phyloP scores from a whole-genome alignment of 768 basidiomycete genomes.

The Tricholoma saponaceum region DNA sequence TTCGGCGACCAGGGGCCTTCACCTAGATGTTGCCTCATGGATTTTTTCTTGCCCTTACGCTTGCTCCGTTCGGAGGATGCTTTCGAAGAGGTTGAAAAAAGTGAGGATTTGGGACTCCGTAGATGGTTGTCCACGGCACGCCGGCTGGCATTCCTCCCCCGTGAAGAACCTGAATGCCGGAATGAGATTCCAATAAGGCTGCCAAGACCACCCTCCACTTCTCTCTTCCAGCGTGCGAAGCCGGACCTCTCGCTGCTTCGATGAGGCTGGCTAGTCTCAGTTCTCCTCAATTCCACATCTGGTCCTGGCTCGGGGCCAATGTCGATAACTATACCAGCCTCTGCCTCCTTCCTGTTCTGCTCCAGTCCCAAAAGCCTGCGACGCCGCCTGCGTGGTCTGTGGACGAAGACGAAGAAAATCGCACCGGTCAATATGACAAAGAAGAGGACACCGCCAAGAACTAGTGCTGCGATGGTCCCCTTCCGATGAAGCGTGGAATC shows the following conservation, averaged over 20 bases:
- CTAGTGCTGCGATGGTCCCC: constrained; percentile 66
- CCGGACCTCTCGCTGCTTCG: constrained; percentile 32
- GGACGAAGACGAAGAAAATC: constrained; percentile 41
- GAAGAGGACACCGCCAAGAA: constrained; percentile 51
- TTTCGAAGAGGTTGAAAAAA: constrained; percentile 17
- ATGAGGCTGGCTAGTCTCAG: constrained; percentile 6
- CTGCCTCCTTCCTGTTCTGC: constrained; percentile 14
- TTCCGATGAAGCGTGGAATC: constrained; percentile 24
- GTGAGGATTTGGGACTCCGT: constrained; percentile 23
- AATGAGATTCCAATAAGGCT: constrained; percentile 37
- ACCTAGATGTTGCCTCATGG: constrained; percentile 18
- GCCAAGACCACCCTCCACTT: constrained; percentile 30
- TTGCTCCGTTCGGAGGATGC: constrained; percentile 19
- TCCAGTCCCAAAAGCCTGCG: constrained; percentile 14
- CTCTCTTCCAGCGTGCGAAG: constrained; percentile 41
- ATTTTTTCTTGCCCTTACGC: constrained; percentile 35
- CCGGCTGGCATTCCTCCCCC: constrained; percentile 14
- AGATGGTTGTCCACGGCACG: constrained; percentile 10
- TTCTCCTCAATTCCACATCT: constrained; percentile 10
- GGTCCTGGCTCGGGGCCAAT: constrained; percentile 14
- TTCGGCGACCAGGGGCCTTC: constrained; percentile 33
- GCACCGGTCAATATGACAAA: constrained; percentile 38
- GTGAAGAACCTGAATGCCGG: constrained; percentile 32
- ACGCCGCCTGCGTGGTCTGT: constrained; percentile 42
- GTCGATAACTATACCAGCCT: constrained; percentile 13